These are phyloP conservation scores for Chlamydomonas applanata DNA, from an alignment of 139 green algal genomes.

Conservation along the genomic window DNA sequence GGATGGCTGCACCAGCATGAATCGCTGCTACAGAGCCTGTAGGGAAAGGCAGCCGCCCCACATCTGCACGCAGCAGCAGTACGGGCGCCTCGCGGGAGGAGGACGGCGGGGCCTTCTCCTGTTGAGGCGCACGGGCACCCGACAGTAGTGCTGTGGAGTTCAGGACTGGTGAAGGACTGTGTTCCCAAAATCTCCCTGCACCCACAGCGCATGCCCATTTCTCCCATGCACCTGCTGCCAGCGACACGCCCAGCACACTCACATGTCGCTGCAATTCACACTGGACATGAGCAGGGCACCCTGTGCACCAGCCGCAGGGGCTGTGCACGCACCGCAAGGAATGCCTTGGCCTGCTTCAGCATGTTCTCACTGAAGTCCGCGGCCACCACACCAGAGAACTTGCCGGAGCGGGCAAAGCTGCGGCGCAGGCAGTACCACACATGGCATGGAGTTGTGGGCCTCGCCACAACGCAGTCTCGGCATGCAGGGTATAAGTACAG, in stretches of 20 bases:
- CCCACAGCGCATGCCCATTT: too few relatives aligned
- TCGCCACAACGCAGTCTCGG: too few relatives aligned
- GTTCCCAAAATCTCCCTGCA: too few relatives aligned
- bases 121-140: not conserved
- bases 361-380: slow-evolving; percentile 79
- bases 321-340: slow-evolving; percentile 45
- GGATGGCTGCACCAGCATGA: slow-evolving; percentile 93
- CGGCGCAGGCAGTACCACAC: too few relatives aligned
- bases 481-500: too few relatives aligned
- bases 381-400: slow-evolving; percentile 79
- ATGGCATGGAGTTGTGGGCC: too few relatives aligned
- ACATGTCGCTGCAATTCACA: too few relatives aligned
- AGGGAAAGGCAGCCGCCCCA: slow-evolving; percentile 84
- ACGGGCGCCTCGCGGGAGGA: slow-evolving; percentile 28
- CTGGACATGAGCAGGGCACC: too few relatives aligned
- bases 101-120: not conserved
- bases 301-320: too few relatives aligned
- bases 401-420: slow-evolving; percentile 67
- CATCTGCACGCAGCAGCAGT: slow-evolving; percentile 82
- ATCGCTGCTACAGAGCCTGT: slow-evolving; percentile 82
- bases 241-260: too few relatives aligned
- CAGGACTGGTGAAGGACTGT: too few relatives aligned
- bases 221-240: too few relatives aligned
- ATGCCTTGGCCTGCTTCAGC: slow-evolving; percentile 77
- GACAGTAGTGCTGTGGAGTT: slow-evolving; percentile 17